Conservation (phyloP, 2,329 filamentous ascomycete genomes). For the Purpureocillium takamizusanense region DNA sequence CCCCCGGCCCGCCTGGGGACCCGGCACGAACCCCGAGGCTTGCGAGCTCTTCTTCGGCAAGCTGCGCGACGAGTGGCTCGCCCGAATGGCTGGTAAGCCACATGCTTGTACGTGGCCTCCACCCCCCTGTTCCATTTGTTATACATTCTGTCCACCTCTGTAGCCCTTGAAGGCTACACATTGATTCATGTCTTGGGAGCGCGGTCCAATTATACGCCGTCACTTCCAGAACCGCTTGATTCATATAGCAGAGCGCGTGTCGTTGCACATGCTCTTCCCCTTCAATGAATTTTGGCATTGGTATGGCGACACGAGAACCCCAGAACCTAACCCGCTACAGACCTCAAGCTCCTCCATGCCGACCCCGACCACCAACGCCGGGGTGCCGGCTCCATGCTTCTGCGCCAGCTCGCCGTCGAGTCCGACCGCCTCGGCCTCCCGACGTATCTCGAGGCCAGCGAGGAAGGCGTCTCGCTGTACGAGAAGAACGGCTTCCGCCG, state of each 20-base stretch:
- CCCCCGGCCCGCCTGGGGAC: conserved; percentile 15
- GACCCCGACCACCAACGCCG: conserved; percentile 25
- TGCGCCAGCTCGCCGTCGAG: conserved; percentile 24
- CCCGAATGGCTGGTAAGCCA: conserved; percentile 19
- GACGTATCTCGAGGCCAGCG: conserved; percentile 25
- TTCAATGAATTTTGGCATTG: not conserved
- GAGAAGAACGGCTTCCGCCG: conserved; percentile 24
- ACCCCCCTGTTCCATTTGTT: conserved; percentile 4
- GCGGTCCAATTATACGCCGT: too few species aligned
- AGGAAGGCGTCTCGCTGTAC: conserved; percentile 21
- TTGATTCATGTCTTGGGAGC: too few species aligned
- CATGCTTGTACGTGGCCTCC: conserved; percentile 29
- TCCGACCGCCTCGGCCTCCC: conserved; percentile 26
- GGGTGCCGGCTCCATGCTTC: conserved; percentile 23
- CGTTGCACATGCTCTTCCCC: not conserved
- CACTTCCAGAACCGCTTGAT: too few species aligned
- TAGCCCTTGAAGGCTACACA: too few species aligned
- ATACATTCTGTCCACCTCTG: too few species aligned
- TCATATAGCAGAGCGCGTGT: too few species aligned
- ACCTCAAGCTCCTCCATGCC: conserved; percentile 28
- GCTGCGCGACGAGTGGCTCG: conserved; percentile 19
- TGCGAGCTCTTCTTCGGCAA: conserved; percentile 21
- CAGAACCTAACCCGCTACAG: too few species aligned
- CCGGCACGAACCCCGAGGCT: conserved; percentile 22
- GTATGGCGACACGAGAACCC: too few species aligned